phyloP scores from a whole-genome alignment of 495 filamentous ascomycete species.

The Neurospora africana region DNA sequence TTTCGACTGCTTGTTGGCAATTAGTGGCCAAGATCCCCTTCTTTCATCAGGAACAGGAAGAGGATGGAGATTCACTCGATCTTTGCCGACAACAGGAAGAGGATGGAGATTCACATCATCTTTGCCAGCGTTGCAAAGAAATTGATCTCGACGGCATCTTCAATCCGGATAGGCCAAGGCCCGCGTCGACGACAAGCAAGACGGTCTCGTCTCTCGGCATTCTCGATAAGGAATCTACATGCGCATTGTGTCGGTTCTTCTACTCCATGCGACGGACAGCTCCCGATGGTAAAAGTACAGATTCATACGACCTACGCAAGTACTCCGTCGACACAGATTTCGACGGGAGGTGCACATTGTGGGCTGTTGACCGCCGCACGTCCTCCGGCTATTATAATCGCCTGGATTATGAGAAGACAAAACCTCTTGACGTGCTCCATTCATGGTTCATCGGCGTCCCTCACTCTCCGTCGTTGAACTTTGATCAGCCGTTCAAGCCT shows the following conservation, averaged over 20 bases:
- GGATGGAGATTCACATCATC: background rate
- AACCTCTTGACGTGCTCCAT: too few species aligned
- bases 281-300: rapidly evolving
- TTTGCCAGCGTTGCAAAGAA: background rate
- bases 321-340: rapidly evolving
- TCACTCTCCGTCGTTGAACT: background rate
- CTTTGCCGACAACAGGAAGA: background rate
- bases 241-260: background rate
- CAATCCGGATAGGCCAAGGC: too few species aligned
- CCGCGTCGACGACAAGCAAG: too few species aligned
- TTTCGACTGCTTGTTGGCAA: background rate
- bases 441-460: too few species aligned
- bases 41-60: background rate
- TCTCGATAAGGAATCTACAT: background rate
- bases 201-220: rapidly evolving
- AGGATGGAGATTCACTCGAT: background rate
- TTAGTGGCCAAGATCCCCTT: background rate
- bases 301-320: background rate
- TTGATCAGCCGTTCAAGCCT: background rate
- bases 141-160: background rate
- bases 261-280: background rate
- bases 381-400: too few species aligned
- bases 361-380: too few species aligned
- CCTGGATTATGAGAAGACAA: too few species aligned
- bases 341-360: background rate